Evolutionary conservation across 805 yeast genomes (phyloP), one percentile per base, ranked within the genome.

Genomic region (Brettanomyces naardenensis): DNA sequence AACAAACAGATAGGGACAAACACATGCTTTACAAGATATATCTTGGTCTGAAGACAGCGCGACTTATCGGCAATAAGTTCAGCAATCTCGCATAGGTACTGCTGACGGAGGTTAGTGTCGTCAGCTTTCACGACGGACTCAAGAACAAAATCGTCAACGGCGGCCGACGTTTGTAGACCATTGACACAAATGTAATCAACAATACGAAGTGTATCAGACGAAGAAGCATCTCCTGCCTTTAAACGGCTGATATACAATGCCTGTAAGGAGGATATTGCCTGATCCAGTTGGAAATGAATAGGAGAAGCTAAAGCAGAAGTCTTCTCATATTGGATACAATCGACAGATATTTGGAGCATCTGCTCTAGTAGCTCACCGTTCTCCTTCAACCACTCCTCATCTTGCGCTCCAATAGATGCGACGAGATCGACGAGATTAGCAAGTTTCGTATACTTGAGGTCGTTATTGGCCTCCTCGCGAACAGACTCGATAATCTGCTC

Each of bases 401-500:
- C 62, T 20, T 45, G 61, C 1, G 59, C 49, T 1, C 69, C 59
- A 33, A 86, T 60, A 0, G 87, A 70, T 17, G 63, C 60, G 19
- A 83, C 58, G 38, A 86, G 54, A 51, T 84, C 89, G 31, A 86
- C 68, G 44, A 81, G 62, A 50, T 88, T 89, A 14, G 89, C 79
- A 52, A 85, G 75, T 45, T 79, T 82, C 5, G 72, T 63, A 34
- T 79, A 73, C 49, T 73, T 77, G 14, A 66, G 62, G 34, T 76
- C 84, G 11, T 65, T 65, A 23, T 68, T 63, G 3, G 68, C 48
- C 46, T 78, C 85, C 6, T 67, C 64, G 9, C 64, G 15, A 46
- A 37, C 75, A 65, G 42, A 69, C 65, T 29, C 67, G 64, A 43
- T 69, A 59, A 45, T 84, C 1, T 56, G 60, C 4, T 54, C 58